Percentiles rank a stretch among this genome's conserved stretches.
These are phyloP conservation scores for Tolypocladium ovalisporum DNA, from an alignment of 2,329 filamentous ascomycete genomes.

Conservation along the genomic window DNA sequence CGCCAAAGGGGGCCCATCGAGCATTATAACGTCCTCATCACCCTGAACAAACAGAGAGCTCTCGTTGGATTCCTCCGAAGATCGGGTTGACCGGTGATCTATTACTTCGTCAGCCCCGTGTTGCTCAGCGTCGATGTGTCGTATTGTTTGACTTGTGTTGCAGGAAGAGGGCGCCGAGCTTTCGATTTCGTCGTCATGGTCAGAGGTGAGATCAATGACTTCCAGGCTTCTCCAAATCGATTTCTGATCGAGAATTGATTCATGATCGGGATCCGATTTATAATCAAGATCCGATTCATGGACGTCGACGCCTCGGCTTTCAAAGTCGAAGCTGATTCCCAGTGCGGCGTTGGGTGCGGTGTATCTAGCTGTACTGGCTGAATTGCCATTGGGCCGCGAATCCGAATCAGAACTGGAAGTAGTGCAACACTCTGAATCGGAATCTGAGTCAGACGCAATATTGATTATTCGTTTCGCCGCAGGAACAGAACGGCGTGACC, in stretches of 20 bases:
- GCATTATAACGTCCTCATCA: neutral
- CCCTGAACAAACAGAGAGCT: neutral
- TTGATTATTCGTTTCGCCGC: too few species aligned
- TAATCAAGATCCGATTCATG: neutral
- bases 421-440: neutral
- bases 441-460: too few species aligned
- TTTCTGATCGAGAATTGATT: neutral
- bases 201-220: neutral
- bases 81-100: neutral
- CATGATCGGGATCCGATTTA: neutral
- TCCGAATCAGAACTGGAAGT: neutral
- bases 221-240: too few species aligned
- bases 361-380: neutral
- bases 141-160: neutral
- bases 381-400: neutral
- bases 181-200: neutral
- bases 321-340: neutral
- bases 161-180: neutral
- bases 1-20: neutral
- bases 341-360: neutral
- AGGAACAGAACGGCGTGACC: neutral
- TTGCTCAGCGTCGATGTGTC: neutral
- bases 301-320: neutral
- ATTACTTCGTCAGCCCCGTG: neutral
- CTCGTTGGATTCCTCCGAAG: neutral